Base-by-base conservation (phyloP, 305 asterid species). In the Striga hermonthica region DNA sequence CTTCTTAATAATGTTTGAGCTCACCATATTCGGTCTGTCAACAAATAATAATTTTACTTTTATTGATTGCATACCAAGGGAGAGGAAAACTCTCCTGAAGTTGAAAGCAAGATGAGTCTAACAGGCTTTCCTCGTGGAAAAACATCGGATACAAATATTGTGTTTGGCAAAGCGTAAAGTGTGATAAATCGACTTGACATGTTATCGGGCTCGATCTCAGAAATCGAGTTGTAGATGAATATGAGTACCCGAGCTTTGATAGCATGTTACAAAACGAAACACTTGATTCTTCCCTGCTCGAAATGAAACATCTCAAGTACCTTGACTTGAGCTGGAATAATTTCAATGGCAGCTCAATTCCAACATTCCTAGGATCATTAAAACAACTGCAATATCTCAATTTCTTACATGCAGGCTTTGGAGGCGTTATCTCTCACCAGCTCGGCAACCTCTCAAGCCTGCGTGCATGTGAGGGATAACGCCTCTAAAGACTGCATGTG, bases 401-500 rank as follows among this genome's bases (percentile, higher is more conserved):
- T 55, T 54, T 66, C 37, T 37, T 63, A 5, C 0, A 0, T 22
- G 62, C 62, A 6, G 12, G n/a, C 38, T 41, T 66, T 4, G 7
- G 5, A 6, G 62, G 62, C n/a, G n/a, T n/a, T n/a, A n/a, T n/a
- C n/a, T n/a, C n/a, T 39, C 44, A 39, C 79, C 44, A 39, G 8
- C 44, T 39, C 8, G 5, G 44, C 44, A 39, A 39, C 44, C 44
- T 39, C 44, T 39, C 44, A 39, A 39, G 44, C 44, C 4, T 39
- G 44, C 48, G 53, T 11, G 54, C 53, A 35, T 79, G 79, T 39
- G 44, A 39, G n/a, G n/a, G n/a, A n/a, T n/a, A n/a, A n/a, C n/a
- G n/a, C 62, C 62, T 6, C 5, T 3, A 4, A 66, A 41, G 38
- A 6, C 12, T 6, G 62, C 62, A 22, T 0, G 0, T 5, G 71